Conservation (phyloP, 805 yeast species). For the Saccharomycopsis sp. region DNA sequence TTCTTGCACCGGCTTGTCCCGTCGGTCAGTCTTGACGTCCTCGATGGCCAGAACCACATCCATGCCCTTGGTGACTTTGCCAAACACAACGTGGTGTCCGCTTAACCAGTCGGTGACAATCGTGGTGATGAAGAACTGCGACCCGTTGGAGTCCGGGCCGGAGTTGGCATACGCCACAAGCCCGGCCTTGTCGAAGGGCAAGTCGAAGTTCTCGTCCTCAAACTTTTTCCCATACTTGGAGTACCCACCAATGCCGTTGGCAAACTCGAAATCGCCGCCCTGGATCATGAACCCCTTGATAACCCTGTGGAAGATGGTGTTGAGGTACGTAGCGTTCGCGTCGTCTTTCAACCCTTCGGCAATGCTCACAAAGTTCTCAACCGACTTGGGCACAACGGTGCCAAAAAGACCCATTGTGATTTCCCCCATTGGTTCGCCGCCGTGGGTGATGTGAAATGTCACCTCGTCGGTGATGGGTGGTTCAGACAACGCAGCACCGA, state of each 20-base stretch:
- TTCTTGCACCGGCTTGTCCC: constrained; percentile 36
- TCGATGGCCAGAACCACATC: constrained; percentile 57
- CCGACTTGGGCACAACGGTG: constrained; percentile 54
- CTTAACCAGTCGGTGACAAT: constrained; percentile 43
- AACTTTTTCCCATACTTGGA: constrained; percentile 70
- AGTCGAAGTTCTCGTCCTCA: constrained; percentile 66
- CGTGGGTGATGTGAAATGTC: constrained; percentile 32
- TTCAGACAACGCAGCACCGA: no score
- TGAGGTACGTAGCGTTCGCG: constrained; percentile 43
- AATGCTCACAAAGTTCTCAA: constrained; percentile 45
- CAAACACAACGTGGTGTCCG: constrained; percentile 66
- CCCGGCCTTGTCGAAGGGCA: constrained; percentile 62
- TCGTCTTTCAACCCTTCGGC: constrained; percentile 35
- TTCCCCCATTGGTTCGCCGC: constrained; percentile 30
- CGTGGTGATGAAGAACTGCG: constrained; percentile 64
- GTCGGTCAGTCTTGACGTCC: constrained; percentile 36
- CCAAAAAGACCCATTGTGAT: constrained; percentile 59
- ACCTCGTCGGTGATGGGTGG: constrained; percentile 43
- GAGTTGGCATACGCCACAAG: constrained; percentile 65
- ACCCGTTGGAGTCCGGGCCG: constrained; percentile 59
- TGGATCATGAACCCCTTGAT: constrained; percentile 71
- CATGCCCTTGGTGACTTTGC: constrained; percentile 62
- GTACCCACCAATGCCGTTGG: constrained; percentile 65
- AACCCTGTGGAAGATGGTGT: constrained; percentile 64
- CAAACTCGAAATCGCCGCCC: constrained; percentile 75